Base-by-base conservation (phyloP, 106 monocot species). In the Posidonia australis region DNA sequence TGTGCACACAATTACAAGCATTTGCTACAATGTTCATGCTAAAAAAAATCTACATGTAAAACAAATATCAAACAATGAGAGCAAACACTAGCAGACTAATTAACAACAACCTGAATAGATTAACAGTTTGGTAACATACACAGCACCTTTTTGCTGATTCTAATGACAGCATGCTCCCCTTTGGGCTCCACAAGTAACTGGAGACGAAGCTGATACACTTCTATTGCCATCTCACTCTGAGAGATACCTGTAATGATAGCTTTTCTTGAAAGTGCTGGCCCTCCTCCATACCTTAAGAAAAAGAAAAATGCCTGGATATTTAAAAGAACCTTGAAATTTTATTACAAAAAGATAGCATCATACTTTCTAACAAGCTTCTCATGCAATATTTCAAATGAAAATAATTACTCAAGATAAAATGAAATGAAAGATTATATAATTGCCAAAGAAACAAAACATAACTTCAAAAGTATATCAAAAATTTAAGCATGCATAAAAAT, bases 91-190 rank as follows among this genome's bases (percentile, higher is more conserved):
- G 36, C 36, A 36, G 36, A n/a, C 36, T 36, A 4, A 2, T 36
- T 4, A 36, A 2, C 36, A 36, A 7, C 5, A 29, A n/a, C 19
- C 9, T 63, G 1, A 2, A 26, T 0, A 14, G 27, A 27, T 58
- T 22, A 23, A 18, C 11, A 7, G 29, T 27, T 27, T 16, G 24
- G 23, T 7, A 61, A 42, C 64, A 64, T 44, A 9, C 3, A 31
- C 10, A 62, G 29, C 53, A 98, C 96, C 90, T 98, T 98, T 70
- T 98, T 98, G 84, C 96, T 98, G 75, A 98, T 98, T 79, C 96
- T 87, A 59, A 98, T 74, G 73, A 98, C 54, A 30, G 96, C 87
- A 21, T 74, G 70, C 57, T 90, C 90, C 58, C 75, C 82, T 84
- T 87, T 90, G 52, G 82, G 85, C 56, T 65, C 78, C 63, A 98